Percentiles rank a stretch among this genome's conserved stretches.
phyloP scores from a whole-genome alignment of 306 rosid species.

The Luffa acutangula region DNA sequence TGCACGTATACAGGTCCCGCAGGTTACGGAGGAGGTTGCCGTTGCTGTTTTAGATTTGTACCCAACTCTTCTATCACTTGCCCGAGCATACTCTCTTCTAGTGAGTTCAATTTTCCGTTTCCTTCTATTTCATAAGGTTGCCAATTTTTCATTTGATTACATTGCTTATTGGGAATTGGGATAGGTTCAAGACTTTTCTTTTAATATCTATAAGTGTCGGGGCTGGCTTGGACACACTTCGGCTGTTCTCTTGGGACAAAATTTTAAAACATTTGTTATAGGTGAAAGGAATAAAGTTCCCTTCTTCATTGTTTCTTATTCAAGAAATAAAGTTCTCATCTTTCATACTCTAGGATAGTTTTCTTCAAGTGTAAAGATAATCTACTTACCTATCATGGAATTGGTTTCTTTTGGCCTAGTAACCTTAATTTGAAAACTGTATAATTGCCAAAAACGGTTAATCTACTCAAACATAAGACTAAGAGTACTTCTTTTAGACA shows the following conservation, averaged over 20 bases:
- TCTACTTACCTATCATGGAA: background rate
- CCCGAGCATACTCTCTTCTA: conserved; percentile 55
- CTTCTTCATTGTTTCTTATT: background rate
- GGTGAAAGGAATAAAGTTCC: background rate
- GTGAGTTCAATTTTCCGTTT: conserved; percentile 32
- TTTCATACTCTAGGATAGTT: background rate
- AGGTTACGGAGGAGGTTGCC: conserved; percentile 95
- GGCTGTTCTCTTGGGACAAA: no score
- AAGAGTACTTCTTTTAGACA: background rate
- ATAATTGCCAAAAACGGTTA: background rate
- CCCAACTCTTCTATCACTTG: conserved; percentile 72
- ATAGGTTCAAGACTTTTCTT: background rate
- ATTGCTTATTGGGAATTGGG: background rate
- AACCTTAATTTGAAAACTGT: background rate
- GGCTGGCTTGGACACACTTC: no score
- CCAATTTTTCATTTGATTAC: background rate
- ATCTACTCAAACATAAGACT: background rate
- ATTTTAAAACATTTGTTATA: background rate
- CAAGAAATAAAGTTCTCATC: background rate
- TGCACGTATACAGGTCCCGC: conserved; percentile 62
- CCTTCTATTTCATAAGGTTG: background rate
- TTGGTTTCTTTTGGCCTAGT: background rate
- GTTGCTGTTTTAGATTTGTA: conserved; percentile 72
- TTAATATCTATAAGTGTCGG: no score
- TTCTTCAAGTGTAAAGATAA: background rate